Percentiles rank a stretch among this genome's conserved stretches.
Evolutionary conservation across 495 filamentous ascomycete genomes (phyloP).

Genomic region (Echria macrotheca): DNA sequence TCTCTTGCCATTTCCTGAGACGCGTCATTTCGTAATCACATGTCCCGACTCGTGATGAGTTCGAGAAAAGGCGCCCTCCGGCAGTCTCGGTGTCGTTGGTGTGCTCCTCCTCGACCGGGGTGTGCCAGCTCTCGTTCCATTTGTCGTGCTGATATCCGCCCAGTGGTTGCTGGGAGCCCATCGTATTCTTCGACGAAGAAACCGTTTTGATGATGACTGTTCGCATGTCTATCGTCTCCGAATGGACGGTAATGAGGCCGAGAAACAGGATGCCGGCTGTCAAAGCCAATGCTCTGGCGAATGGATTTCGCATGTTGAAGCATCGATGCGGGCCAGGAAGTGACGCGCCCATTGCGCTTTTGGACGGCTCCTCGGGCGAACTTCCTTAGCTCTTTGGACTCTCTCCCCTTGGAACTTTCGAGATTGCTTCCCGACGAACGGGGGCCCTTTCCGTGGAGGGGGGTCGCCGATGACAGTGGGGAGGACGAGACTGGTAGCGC

Average conservation of each 20-base stretch:
- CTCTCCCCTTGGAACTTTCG: too few species aligned
- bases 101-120: conserved; percentile 4
- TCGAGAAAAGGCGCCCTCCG: not conserved
- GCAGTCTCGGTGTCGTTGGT: not conserved
- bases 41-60: conserved; percentile 28
- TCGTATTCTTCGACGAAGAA: conserved; percentile 28
- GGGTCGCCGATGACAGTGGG: too few species aligned
- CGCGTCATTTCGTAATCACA: conserved; percentile 42
- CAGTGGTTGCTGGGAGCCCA: conserved; percentile 30
- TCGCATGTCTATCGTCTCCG: conserved; percentile 35
- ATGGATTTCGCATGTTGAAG: conserved; percentile 41
- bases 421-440: too few species aligned
- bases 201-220: conserved; percentile 34
- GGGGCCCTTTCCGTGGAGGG: too few species aligned
- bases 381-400: too few species aligned
- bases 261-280: conserved; percentile 32
- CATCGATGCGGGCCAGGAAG: conserved; percentile 34
- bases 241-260: conserved; percentile 29
- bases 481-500: too few species aligned
- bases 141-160: not conserved
- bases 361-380: too few species aligned
- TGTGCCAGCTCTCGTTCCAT: not conserved
- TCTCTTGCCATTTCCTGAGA: conserved; percentile 35
- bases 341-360: conserved; percentile 30
- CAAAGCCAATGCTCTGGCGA: conserved; percentile 35